phyloP scores from a whole-genome alignment of 805 yeast genomes.

The Candida cerambycidarum region DNA sequence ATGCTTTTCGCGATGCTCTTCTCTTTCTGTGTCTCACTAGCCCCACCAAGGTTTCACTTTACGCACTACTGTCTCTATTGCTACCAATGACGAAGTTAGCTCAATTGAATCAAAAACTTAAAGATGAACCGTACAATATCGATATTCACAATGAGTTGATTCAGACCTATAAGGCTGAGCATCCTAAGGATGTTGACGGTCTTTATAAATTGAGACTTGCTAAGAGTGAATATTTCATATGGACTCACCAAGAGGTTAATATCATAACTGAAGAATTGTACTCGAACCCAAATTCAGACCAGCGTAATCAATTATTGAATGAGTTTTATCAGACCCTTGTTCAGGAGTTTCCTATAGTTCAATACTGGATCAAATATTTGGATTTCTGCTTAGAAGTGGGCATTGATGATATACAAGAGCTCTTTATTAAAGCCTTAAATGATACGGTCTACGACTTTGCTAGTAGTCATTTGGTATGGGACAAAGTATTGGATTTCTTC shows the following conservation, averaged over 20 bases:
- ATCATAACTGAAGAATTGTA: conserved; percentile 22
- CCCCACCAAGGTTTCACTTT: no score
- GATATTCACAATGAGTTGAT: conserved; percentile 20
- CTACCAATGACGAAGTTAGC: conserved; percentile 11
- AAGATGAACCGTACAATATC: conserved; percentile 14
- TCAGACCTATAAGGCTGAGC: conserved; percentile 9
- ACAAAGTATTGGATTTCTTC: conserved; percentile 11
- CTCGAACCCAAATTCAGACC: conserved; percentile 11
- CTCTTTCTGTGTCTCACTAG: conserved; percentile 1
- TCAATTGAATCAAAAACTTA: conserved; percentile 11
- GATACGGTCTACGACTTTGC: conserved; percentile 26
- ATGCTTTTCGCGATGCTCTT: conserved; percentile 1
- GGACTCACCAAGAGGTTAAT: conserved; percentile 13
- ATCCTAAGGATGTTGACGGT: not conserved
- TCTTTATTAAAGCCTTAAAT: conserved; percentile 21
- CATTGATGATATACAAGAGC: conserved; percentile 9
- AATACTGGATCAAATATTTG: conserved; percentile 23
- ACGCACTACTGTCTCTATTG: not conserved
- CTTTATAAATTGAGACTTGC: conserved; percentile 6
- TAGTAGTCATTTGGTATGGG: conserved; percentile 13
- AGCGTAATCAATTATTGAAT: conserved; percentile 7
- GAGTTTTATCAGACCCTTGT: conserved; percentile 19
- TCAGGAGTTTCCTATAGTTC: conserved; percentile 21
- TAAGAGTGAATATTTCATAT: conserved; percentile 12
- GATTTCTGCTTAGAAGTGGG: conserved; percentile 11